Evolutionary conservation across 139 green algal genomes (phyloP).

Genomic region (Chlorella sorokiniana): DNA sequence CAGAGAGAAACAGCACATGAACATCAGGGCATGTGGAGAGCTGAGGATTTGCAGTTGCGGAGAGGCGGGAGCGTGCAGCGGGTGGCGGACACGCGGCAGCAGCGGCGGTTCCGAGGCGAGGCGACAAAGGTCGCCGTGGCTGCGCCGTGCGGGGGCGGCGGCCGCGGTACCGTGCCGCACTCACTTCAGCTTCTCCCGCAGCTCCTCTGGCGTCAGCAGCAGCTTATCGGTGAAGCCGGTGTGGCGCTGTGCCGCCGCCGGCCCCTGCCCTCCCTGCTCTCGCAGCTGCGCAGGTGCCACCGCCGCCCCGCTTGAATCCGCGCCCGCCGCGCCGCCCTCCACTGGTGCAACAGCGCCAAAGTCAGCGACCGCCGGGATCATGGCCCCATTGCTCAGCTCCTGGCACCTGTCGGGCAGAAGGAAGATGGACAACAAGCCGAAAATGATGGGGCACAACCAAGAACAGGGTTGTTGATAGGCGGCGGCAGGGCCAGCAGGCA

Average conservation of each 20-base stretch:
- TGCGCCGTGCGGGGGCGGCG: not conserved
- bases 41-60: too few relatives aligned
- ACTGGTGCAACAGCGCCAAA: conserved; percentile 43
- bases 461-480: not conserved
- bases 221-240: conserved; percentile 14
- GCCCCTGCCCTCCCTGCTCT: not conserved
- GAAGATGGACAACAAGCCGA: conserved; percentile 38
- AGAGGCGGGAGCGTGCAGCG: too few relatives aligned
- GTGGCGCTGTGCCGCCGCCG: conserved; percentile 23
- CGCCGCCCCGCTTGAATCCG: not conserved
- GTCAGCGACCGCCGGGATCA: conserved; percentile 83
- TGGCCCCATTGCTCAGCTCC: conserved; percentile 78
- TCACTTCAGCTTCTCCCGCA: conserved; percentile 66
- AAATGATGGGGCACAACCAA: not conserved
- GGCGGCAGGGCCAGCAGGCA: too few relatives aligned
- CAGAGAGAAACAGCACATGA: not conserved
- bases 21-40: not conserved
- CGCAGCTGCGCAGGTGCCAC: conserved; percentile 12
- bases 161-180: not conserved
- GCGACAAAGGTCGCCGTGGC: not conserved
- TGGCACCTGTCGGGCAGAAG: conserved; percentile 62
- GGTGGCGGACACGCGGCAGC: too few relatives aligned
- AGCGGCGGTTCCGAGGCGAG: too few relatives aligned
- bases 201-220: conserved; percentile 78
- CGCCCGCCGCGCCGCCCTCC: not conserved